These are phyloP conservation scores for Prunus fruticosa DNA, from an alignment of 306 rosid genomes.

Conservation along the genomic window DNA sequence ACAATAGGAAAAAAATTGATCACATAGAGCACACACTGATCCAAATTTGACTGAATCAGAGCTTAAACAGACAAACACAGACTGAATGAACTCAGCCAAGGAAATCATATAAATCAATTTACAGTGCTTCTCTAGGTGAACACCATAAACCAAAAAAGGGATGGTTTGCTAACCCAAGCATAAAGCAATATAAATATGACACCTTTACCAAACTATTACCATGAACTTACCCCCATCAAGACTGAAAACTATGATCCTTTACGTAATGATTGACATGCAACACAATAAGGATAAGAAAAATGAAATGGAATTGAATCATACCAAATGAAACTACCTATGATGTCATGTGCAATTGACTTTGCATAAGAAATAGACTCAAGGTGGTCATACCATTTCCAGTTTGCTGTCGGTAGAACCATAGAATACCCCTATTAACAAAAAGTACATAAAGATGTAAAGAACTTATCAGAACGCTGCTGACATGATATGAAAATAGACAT, in stretches of 20 bases:
- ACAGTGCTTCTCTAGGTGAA: neutral
- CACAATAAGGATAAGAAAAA: neutral
- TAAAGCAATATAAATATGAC: neutral
- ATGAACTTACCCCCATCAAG: neutral
- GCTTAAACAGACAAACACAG: neutral
- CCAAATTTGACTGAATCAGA: neutral
- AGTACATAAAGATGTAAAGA: neutral
- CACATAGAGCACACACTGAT: neutral
- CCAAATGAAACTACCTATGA: neutral
- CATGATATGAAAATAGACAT: slow-evolving; percentile 5
- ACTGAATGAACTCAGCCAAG: neutral
- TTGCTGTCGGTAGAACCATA: slow-evolving; percentile 50
- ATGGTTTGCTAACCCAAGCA: neutral
- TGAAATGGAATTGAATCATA: neutral
- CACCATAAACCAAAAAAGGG: neutral
- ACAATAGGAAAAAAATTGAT: neutral
- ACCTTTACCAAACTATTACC: neutral
- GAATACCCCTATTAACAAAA: slow-evolving; percentile 46
- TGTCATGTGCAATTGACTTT: neutral
- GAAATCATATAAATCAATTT: neutral
- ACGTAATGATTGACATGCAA: neutral
- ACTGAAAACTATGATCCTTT: neutral
- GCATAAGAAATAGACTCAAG: slow-evolving; percentile 9
- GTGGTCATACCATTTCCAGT: slow-evolving; percentile 51
- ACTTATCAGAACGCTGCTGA: neutral